Evolutionary conservation across 768 basidiomycete genomes (phyloP), one percentile per base, ranked within the genome.

Genomic region (Ramaria rubella): DNA sequence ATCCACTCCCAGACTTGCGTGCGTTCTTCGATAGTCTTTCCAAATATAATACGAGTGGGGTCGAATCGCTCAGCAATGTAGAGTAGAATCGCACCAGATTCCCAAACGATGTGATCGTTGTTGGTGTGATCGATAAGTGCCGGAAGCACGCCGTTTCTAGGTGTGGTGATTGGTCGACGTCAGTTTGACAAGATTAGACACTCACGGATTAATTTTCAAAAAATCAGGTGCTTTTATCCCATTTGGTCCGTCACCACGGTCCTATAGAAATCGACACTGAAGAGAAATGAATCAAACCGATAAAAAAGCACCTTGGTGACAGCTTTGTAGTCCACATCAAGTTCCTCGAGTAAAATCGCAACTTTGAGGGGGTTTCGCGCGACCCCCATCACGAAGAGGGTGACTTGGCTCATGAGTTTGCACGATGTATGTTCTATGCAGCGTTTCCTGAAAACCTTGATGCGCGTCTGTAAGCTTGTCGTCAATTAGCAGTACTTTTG

Each of bases 31-130:
- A 53, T 4, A 26, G 19, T 23, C 15, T 17, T 53, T 15, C 34
- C 52, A 63, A 71, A 77, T 64, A 93, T 86, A 61, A 80, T 76
- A 66, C 77, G 69, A 15, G 87, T 79, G 62, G 75, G 83, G 70
- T 95, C 93, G 64, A 87, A 93, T 64, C 85, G 81, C 65, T 90
- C 85, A 19, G 77, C 76, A 51, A 95, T 80, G 66, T 90, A 94
- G n/a, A 92, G 69, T 51, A 94, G 69, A 59, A 95, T 92, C 12
- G 91, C 90, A 1, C 85, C 82, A 5, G 81, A 83, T 66, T 92
- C 90, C 62, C 90, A 90, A 36, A 90, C 79, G 5, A 61, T 62
- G 63, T 89, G 88, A 61, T 83, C 38, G 27, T 54, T 54, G 59
- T 81, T 78, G 23, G 74, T 70, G 55, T 76, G 77, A 65, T 90